A percentile compares a stretch with the other conserved stretches of the same genome.
phyloP scores from a whole-genome alignment of 2,329 filamentous ascomycete species.

The Chrysoporthe austroafricana region DNA sequence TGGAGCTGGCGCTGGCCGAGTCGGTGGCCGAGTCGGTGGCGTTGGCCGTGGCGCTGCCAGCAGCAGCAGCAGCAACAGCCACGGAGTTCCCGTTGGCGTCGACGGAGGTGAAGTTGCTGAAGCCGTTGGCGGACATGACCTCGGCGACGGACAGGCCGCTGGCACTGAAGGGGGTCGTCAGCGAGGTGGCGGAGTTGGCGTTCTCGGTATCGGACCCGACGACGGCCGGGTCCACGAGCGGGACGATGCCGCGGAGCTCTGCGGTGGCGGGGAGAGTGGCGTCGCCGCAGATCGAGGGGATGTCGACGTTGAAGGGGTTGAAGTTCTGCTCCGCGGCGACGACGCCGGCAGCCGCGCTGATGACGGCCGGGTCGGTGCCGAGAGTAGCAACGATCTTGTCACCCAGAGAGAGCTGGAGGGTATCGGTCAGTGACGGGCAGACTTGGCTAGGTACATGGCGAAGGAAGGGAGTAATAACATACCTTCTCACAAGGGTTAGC shows the following conservation, averaged over 20 bases:
- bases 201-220: slow-evolving; percentile 58
- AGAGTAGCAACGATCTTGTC: slow-evolving; percentile 67
- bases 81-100: slow-evolving; percentile 37
- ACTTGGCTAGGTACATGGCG: background rate
- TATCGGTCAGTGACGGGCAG: slow-evolving; percentile 29
- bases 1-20: slow-evolving; percentile 14
- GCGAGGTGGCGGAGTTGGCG: slow-evolving; percentile 56
- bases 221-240: slow-evolving; percentile 66
- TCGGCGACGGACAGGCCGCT: slow-evolving; percentile 64
- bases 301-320: slow-evolving; percentile 62
- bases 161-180: slow-evolving; percentile 57
- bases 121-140: slow-evolving; percentile 62
- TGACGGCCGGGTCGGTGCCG: slow-evolving; percentile 60
- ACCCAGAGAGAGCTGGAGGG: slow-evolving; percentile 58
- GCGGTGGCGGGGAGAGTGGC: slow-evolving; percentile 61
- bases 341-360: slow-evolving; percentile 65
- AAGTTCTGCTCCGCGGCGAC: slow-evolving; percentile 74
- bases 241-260: slow-evolving; percentile 64
- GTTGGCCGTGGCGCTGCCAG: slow-evolving; percentile 25
- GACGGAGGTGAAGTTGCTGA: slow-evolving; percentile 57
- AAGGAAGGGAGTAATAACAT: slow-evolving; percentile 15
- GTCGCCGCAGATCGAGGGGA: slow-evolving; percentile 64
- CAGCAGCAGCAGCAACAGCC: slow-evolving; percentile 23
- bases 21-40: slow-evolving; percentile 23
- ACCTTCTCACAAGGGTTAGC: slow-evolving; percentile 67